Evolutionary conservation across 78 protist species (phyloP).

Genomic region (Goniomonas avonlea): DNA sequence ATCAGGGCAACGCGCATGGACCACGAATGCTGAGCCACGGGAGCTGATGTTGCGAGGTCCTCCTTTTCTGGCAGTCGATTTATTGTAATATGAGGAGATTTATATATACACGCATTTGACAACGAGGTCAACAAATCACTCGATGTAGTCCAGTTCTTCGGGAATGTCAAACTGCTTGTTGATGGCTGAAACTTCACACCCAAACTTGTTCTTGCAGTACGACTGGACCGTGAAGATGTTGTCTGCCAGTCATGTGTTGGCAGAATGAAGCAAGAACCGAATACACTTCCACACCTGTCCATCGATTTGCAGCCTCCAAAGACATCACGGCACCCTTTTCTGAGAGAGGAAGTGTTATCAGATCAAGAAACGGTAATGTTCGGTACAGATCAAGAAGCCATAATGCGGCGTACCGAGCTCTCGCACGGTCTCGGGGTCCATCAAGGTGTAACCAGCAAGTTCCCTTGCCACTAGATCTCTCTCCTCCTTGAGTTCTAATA

Average conservation of each 20-base stretch:
- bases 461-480: not conserved
- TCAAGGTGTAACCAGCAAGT: not conserved
- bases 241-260: not conserved
- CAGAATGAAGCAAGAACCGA: not conserved
- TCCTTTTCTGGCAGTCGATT: too few relatives aligned
- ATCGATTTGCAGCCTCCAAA: slow-evolving; percentile 15
- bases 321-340: not conserved
- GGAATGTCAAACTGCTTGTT: slow-evolving; percentile 3
- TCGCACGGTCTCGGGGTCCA: not conserved
- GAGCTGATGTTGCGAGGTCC: too few relatives aligned
- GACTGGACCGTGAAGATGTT: not conserved
- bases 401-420: not conserved
- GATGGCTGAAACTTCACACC: not conserved
- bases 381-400: not conserved
- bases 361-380: too few relatives aligned
- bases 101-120: too few relatives aligned
- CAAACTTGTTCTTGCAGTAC: not conserved
- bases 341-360: too few relatives aligned
- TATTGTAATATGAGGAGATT: too few relatives aligned
- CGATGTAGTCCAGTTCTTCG: slow-evolving; percentile 7
- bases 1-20: too few relatives aligned
- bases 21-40: too few relatives aligned
- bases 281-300: slow-evolving; percentile 8
- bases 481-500: too few relatives aligned
- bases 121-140: too few relatives aligned